phyloP scores from a whole-genome alignment of 176 grass and related monocot species.

The Phyllostachys edulis region DNA sequence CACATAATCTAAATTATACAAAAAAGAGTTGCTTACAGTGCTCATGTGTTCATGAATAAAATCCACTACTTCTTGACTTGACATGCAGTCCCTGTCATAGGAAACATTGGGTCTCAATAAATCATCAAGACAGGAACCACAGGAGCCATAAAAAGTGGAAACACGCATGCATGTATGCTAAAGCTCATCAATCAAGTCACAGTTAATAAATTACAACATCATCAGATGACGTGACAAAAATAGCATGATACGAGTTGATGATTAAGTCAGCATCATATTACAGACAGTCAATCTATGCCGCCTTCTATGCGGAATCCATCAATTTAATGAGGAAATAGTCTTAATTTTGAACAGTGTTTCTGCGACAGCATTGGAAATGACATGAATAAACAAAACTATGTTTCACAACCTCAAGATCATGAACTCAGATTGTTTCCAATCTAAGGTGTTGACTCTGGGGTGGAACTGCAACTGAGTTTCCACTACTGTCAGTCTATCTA shows the following conservation, averaged over 20 bases:
- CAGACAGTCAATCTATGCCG: not conserved
- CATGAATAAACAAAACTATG: not conserved
- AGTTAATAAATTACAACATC: not conserved
- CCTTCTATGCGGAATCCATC: not conserved
- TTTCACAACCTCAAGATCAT: not conserved
- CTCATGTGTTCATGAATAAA: slow-evolving; percentile 65
- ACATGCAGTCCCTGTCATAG: slow-evolving; percentile 85
- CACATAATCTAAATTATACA: not conserved
- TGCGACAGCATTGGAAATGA: not conserved
- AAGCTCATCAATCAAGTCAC: not conserved
- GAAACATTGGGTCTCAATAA: slow-evolving; percentile 7
- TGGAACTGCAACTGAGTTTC: not conserved
- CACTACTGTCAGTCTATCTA: not conserved
- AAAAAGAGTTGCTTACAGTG: slow-evolving; percentile 46
- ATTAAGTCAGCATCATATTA: not conserved
- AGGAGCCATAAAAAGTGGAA: not conserved
- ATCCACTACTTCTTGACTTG: slow-evolving; percentile 89
- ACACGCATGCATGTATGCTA: not conserved
- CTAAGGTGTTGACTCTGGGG: not conserved
- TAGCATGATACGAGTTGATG: not conserved
- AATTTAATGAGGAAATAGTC: not conserved
- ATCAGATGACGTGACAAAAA: not conserved
- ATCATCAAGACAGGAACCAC: not conserved
- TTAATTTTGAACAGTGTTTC: not conserved
- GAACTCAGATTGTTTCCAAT: not conserved